These are phyloP conservation scores for Citrus sinensis DNA, from an alignment of 345 rosid species.

Conservation along the genomic window DNA sequence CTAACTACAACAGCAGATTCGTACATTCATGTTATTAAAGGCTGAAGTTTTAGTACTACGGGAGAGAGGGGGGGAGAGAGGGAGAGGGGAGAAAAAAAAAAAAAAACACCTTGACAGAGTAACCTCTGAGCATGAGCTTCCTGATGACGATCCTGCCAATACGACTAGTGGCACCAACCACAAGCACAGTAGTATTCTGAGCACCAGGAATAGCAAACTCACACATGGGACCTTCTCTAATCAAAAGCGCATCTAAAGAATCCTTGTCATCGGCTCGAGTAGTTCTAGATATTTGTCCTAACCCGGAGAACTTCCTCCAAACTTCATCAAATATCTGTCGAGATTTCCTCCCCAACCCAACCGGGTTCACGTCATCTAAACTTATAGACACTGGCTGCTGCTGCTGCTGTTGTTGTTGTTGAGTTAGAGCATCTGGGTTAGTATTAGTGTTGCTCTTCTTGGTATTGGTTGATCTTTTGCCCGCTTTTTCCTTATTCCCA, in stretches of 20 bases:
- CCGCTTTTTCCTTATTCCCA: constrained; percentile 21
- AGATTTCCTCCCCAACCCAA: constrained; percentile 80
- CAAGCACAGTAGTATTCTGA: constrained; percentile 85
- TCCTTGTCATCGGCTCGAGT: constrained; percentile 63
- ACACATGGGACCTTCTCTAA: constrained; percentile 92
- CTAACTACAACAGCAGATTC: not conserved
- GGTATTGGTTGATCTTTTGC: constrained; percentile 17
- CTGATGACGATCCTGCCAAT: constrained; percentile 92
- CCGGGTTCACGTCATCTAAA: constrained; percentile 84
- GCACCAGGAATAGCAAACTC: constrained; percentile 94
- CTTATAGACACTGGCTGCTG: constrained; percentile 40
- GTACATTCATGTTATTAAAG: not conserved
- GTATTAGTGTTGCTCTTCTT: constrained; percentile 15
- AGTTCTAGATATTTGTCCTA: constrained; percentile 91
- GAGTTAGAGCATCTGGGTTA: not conserved
- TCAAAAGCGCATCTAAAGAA: constrained; percentile 58
- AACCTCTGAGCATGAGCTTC: constrained; percentile 96
- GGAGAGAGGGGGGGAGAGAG: no score
- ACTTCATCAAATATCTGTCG: constrained; percentile 89
- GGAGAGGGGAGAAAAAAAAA: no score
- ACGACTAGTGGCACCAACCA: constrained; percentile 88
- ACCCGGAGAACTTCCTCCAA: constrained; percentile 94
- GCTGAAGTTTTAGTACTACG: not conserved
- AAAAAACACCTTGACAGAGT: constrained; percentile 65
- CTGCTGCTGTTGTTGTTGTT: not conserved